Conservation (phyloP, 108 stramenopile genomes). For the Ochromonas danica region DNA sequence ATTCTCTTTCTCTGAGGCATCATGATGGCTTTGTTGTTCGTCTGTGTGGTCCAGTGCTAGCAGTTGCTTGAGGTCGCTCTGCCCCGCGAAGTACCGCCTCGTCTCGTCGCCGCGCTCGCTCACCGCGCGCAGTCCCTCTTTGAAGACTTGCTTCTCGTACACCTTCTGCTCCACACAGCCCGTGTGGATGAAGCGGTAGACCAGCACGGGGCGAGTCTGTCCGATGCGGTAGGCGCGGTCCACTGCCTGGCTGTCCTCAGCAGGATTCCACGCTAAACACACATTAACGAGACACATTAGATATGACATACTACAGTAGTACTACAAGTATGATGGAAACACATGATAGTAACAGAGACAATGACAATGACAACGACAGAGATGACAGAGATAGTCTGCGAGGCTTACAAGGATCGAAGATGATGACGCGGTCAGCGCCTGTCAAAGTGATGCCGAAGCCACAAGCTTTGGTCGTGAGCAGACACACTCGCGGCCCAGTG, state of each 20-base stretch:
- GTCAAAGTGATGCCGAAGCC: not conserved
- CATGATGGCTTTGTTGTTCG: too few relatives aligned
- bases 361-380: too few relatives aligned
- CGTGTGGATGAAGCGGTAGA: conserved; percentile 27
- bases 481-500: conserved; percentile 4
- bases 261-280: conserved; percentile 35
- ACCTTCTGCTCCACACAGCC: conserved; percentile 8
- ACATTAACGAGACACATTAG: too few relatives aligned
- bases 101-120: not conserved
- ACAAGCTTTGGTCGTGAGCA: conserved; percentile 35
- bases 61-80: not conserved
- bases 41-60: not conserved
- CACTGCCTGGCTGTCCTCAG: conserved; percentile 32
- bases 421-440: conserved; percentile 34
- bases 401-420: conserved; percentile 34
- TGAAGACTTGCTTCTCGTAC: conserved; percentile 34
- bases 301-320: too few relatives aligned
- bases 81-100: conserved; percentile 2
- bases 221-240: conserved; percentile 36
- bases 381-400: too few relatives aligned
- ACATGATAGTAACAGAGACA: too few relatives aligned
- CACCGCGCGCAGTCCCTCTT: conserved; percentile 11
- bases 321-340: too few relatives aligned
- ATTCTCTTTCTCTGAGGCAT: too few relatives aligned
- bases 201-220: not conserved